Evolutionary conservation across 2,329 filamentous ascomycete genomes (phyloP), one percentile per base, ranked within the genome.

Genomic region (Diaporthe vaccinii): DNA sequence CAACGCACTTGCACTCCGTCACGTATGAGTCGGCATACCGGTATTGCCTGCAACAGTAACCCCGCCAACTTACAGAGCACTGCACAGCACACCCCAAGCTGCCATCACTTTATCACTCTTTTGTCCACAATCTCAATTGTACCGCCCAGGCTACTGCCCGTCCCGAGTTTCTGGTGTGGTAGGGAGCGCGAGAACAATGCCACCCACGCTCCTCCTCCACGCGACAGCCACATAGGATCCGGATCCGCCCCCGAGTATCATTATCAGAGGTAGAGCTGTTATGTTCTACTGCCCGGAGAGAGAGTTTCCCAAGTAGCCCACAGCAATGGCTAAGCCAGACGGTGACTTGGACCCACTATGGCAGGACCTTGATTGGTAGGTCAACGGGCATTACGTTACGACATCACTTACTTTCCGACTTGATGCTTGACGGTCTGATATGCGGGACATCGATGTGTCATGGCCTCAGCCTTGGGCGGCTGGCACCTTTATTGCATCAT

Each of bases 321-420:
- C 61, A 71, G 75, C 77, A 74, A 86, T 85, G 82, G 82, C 82
- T 69, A 84, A 83, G 76, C 79, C 84, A 79, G 86, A 89, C 82
- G 83, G 83, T 79, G 87, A 88, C 71, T 80, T 87, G 74, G 91
- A 92, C 86, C 89, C 89, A 87, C 86, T 91, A 88, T 95, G 93
- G 93, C 91, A 94, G 81, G 89, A 94, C 83, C 88, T 94, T 81
- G 91, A 95, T 85, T 93, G 92, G 93, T 95, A 89, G 81, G 91
- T 88, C 67, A 75, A 49, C 62, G 31, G 41, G 39, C 51, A 59
- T 41, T 58, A 46, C 28, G n/a, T 39, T 34, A 39, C 31, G 65
- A 39, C 44, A 49, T 51, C 17, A 31, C 25, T 61, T 46, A 67
- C 75, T 77, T 69, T 74, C 70, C 70, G 55, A 61, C 22, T 39